phyloP scores from a whole-genome alignment of 2,329 filamentous ascomycete genomes.

The Pyrenochaeta sp. region DNA sequence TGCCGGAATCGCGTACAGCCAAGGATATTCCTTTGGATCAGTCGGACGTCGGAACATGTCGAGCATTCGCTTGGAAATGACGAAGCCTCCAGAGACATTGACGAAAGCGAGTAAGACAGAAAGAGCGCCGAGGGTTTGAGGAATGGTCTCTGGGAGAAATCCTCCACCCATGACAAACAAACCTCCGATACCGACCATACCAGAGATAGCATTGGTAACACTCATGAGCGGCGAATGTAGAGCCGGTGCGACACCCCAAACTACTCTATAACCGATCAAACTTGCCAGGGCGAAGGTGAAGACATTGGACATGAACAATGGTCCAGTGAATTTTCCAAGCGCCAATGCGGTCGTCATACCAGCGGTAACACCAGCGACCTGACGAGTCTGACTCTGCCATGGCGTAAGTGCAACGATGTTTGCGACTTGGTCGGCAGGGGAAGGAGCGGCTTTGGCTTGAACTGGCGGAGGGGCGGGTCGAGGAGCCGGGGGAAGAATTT shows the following conservation, averaged over 20 bases:
- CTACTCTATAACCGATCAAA: constrained; percentile 85
- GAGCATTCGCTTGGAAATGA: constrained; percentile 92
- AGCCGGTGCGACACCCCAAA: constrained; percentile 86
- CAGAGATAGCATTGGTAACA: constrained; percentile 91
- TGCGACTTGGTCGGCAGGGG: constrained; percentile 53
- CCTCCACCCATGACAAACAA: constrained; percentile 90
- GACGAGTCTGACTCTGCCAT: constrained; percentile 79
- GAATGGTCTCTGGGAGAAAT: constrained; percentile 67
- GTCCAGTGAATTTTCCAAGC: constrained; percentile 79
- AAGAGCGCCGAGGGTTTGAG: constrained; percentile 77
- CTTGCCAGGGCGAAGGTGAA: constrained; percentile 87
- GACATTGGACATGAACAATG: constrained; percentile 86
- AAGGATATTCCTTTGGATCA: constrained; percentile 87
- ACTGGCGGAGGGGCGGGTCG: constrained; percentile 70
- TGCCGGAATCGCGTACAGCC: constrained; percentile 83
- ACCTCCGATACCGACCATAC: constrained; percentile 86
- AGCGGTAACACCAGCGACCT: constrained; percentile 77
- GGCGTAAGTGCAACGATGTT: constrained; percentile 76
- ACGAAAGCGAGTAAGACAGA: constrained; percentile 88
- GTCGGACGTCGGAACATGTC: constrained; percentile 73
- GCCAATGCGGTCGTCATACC: constrained; percentile 80
- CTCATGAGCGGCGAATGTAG: constrained; percentile 91
- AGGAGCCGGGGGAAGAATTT: constrained; percentile 78
- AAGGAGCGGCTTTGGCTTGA: constrained; percentile 53
- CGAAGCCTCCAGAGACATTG: constrained; percentile 87